Evolutionary conservation across 441 rosid genomes (phyloP), one percentile per base, ranked within the genome.

Genomic region (Syzygium malaccense): DNA sequence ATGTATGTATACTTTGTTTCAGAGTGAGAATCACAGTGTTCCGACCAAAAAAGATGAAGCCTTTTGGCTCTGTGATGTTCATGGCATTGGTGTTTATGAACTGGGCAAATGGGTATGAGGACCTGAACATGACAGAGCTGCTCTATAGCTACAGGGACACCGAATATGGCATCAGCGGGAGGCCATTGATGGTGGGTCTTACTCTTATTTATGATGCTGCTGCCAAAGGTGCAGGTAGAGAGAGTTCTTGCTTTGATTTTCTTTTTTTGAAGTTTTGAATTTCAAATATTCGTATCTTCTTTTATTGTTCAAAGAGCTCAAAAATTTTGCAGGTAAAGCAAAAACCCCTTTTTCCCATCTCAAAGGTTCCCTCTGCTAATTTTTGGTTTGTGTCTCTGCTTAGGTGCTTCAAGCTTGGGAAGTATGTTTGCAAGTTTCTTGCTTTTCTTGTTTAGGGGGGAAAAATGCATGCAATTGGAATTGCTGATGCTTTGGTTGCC

Each of bases 201-300:
- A 93, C 93, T 71, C 90, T 92, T 86, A 93, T 94, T 86, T 86
- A 93, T 18, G 92, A 92, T 90, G 95, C 94, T 91, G 94, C 86
- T 54, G 89, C 94, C 87, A 92, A 94, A 91, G 96, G 93, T 92
- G 95, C 96, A 92, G 94, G 96, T 94, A 79, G 48, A 4, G 56
- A 85, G 26, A 51, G 56, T 66, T 32, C 62, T 60, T 33, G 18
- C 37, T 8, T 5, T 30, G 8, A 26, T 58, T 33, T 4, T 11
- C 5, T 60, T 6, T 32, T 33, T 55, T 71, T 49, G 53, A 25
- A 45, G 7, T 75, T 79, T 32, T 87, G 25, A 33, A 41, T 78
- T 41, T 87, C 84, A 51, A 54, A 1, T 37, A 20, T 28, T 12
- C 11, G 26, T 37, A 20, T 71, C 80, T 71, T 37, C 18, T 37